Percentiles rank a stretch among this genome's conserved stretches.
These are phyloP conservation scores for Vitis labrusca DNA, from an alignment of 164 flowering plant genomes.

Conservation along the genomic window DNA sequence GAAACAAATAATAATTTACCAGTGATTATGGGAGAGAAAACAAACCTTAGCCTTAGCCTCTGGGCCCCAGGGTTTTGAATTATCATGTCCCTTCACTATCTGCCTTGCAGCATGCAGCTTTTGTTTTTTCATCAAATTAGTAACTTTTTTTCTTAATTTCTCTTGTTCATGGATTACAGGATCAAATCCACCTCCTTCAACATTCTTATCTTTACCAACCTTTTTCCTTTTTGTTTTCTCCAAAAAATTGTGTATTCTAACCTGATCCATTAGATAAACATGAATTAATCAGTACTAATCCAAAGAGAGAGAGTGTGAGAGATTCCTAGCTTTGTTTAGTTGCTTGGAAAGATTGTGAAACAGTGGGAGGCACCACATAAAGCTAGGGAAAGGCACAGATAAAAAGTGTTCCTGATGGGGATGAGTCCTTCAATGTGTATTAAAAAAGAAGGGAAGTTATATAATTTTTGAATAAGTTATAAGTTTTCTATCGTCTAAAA, in stretches of 20 bases:
- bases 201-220: slow-evolving; percentile 18
- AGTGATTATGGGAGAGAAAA: not conserved
- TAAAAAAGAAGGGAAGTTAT: too few relatives aligned
- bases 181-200: slow-evolving; percentile 32
- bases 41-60: slow-evolving; percentile 77
- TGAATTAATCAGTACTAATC: not conserved
- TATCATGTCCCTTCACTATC: slow-evolving; percentile 58
- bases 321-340: too few relatives aligned
- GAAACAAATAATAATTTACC: not conserved
- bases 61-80: slow-evolving; percentile 64
- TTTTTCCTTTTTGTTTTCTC: slow-evolving; percentile 63
- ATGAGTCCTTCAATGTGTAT: too few relatives aligned
- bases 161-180: slow-evolving; percentile 39
- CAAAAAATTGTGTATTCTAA: slow-evolving; percentile 68
- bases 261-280: slow-evolving; percentile 46
- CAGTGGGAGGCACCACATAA: too few relatives aligned
- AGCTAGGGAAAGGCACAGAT: too few relatives aligned
- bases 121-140: slow-evolving; percentile 69
- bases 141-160: slow-evolving; percentile 54
- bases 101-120: slow-evolving; percentile 51
- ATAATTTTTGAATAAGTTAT: too few relatives aligned
- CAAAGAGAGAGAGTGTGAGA: not conserved
- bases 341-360: too few relatives aligned
- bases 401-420: too few relatives aligned
- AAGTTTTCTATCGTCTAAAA: too few relatives aligned